phyloP scores from a whole-genome alignment of 2,329 filamentous ascomycete genomes.

The Nigrospora oryzae region DNA sequence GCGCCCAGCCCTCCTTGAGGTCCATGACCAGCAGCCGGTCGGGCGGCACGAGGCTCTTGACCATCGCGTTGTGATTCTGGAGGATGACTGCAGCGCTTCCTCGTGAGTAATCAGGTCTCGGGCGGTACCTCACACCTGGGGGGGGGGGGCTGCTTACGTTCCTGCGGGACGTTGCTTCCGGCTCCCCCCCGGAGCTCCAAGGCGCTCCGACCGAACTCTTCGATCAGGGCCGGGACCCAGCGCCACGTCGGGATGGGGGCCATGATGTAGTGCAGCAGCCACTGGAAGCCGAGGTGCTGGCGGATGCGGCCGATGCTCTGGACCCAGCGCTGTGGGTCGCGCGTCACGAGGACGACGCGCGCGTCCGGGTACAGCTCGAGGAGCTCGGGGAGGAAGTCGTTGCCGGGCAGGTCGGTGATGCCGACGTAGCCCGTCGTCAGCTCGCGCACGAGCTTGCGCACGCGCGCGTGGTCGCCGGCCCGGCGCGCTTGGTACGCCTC shows the following conservation, averaged over 20 bases:
- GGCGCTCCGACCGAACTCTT: slow-evolving; percentile 2
- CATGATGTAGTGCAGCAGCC: slow-evolving; percentile 4
- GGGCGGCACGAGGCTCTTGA: slow-evolving; percentile 8
- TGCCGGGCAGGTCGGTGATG: slow-evolving; percentile 8
- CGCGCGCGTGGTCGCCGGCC: slow-evolving; percentile 10
- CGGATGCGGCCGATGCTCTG: slow-evolving; percentile 9
- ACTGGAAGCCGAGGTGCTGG: slow-evolving; percentile 6
- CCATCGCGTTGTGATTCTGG: slow-evolving; percentile 4
- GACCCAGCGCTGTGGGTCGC: slow-evolving; percentile 9
- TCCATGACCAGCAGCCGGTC: slow-evolving; percentile 15
- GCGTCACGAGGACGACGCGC: neutral
- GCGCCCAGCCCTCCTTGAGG: slow-evolving; percentile 14
- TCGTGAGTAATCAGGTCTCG: no score
- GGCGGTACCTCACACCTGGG: no score
- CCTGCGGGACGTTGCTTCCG: no score
- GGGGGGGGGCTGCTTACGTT: no score
- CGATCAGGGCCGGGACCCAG: slow-evolving; percentile 7
- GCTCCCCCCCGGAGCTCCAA: neutral
- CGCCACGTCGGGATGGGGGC: slow-evolving; percentile 12
- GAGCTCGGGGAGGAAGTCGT: slow-evolving; percentile 1
- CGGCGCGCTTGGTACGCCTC: slow-evolving; percentile 13
- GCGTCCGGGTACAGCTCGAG: neutral
- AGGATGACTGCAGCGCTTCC: neutral
- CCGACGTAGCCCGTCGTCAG: slow-evolving; percentile 11
- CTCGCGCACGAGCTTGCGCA: slow-evolving; percentile 11